Conservation (phyloP, 164 flowering plant genomes). For the Piper betle region DNA sequence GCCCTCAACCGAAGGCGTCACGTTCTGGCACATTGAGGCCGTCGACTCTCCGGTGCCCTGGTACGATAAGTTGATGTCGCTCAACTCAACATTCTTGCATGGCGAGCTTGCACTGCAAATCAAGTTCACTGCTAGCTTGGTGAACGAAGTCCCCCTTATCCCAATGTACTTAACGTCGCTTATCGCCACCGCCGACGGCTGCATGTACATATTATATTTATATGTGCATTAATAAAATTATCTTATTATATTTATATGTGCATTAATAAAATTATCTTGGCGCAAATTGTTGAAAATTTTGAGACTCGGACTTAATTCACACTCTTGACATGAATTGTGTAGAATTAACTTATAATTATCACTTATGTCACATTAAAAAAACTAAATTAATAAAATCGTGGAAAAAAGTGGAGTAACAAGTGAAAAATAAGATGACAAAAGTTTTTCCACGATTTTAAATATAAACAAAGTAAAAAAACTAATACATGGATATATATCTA, state of each 20-base stretch:
- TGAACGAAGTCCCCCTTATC: slow-evolving; percentile 29
- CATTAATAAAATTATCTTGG: neutral
- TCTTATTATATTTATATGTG: neutral
- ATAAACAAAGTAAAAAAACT: no score
- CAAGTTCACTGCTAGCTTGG: slow-evolving; percentile 17
- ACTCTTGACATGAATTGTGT: no score
- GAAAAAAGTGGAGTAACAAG: no score
- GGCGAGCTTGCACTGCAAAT: slow-evolving; percentile 26
- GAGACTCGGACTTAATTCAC: neutral
- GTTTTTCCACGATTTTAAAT: no score
- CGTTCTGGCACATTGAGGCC: slow-evolving; percentile 2
- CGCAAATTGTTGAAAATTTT: no score
- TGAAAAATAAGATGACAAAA: no score
- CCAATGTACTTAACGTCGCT: slow-evolving; percentile 21
- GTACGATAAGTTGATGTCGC: slow-evolving; percentile 13
- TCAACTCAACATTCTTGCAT: slow-evolving; percentile 19
- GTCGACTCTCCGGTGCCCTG: neutral
- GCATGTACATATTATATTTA: neutral
- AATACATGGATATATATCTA: no score
- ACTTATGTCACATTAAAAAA: no score
- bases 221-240: neutral
- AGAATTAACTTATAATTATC: no score
- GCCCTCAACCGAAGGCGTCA: neutral
- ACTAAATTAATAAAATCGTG: no score
- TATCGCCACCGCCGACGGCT: slow-evolving; percentile 29